phyloP scores from a whole-genome alignment of 2,329 filamentous ascomycete species.

The Epichloe typhina region DNA sequence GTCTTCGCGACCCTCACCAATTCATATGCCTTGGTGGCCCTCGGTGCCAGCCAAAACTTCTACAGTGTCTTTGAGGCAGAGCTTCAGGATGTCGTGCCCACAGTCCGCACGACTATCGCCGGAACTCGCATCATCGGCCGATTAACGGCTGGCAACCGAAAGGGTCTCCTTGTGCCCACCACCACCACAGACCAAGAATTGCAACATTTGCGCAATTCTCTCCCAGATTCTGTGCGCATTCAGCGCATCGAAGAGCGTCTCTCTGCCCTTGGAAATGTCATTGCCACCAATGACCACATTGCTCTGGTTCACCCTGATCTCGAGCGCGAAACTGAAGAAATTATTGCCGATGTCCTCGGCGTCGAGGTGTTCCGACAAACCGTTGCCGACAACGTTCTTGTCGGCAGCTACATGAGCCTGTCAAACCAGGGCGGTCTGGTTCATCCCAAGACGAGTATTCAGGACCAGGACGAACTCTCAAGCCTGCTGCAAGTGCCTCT shows the following conservation, averaged over 20 bases:
- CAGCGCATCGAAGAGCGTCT: constrained; percentile 96
- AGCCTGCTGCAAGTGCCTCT: constrained; percentile 89
- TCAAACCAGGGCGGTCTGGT: constrained; percentile 95
- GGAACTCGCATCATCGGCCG: constrained; percentile 93
- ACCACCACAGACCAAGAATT: constrained; percentile 96
- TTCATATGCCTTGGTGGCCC: constrained; percentile 85
- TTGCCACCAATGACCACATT: constrained; percentile 92
- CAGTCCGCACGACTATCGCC: constrained; percentile 91
- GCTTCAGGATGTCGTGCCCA: constrained; percentile 92
- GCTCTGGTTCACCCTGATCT: constrained; percentile 92
- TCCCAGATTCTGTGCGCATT: constrained; percentile 85
- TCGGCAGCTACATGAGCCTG: constrained; percentile 90
- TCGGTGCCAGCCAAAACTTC: constrained; percentile 96
- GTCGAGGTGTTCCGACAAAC: constrained; percentile 90
- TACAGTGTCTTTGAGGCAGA: constrained; percentile 98
- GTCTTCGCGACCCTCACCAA: constrained; percentile 96
- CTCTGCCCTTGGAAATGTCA: constrained; percentile 91
- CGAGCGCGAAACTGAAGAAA: constrained; percentile 96
- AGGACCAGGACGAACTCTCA: constrained; percentile 95
- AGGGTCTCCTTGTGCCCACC: constrained; percentile 90
- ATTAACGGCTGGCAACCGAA: constrained; percentile 90
- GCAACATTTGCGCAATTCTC: constrained; percentile 87
- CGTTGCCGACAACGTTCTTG: constrained; percentile 91
- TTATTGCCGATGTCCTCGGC: constrained; percentile 85
- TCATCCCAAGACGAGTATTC: constrained; percentile 91